Evolutionary conservation across 805 yeast species (phyloP).

Genomic region (Alloascoidea africana): DNA sequence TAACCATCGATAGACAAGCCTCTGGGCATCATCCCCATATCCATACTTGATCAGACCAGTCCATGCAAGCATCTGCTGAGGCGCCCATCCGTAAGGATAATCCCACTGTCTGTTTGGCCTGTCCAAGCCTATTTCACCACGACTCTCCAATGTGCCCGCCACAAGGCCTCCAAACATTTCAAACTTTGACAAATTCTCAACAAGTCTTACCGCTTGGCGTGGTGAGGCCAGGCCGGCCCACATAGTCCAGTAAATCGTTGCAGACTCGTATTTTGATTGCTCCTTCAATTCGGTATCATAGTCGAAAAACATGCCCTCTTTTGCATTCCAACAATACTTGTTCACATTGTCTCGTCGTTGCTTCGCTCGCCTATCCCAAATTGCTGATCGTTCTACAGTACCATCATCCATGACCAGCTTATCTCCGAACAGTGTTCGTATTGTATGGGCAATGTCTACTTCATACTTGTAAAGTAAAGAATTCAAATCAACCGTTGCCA

Average conservation of each 20-base stretch:
- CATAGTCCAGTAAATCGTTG: slow-evolving; percentile 84
- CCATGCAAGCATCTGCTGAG: slow-evolving; percentile 95
- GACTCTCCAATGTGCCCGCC: slow-evolving; percentile 60
- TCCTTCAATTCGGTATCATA: slow-evolving; percentile 46
- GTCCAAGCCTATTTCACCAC: slow-evolving; percentile 54
- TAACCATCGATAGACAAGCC: slow-evolving; percentile 82
- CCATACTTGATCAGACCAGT: slow-evolving; percentile 67
- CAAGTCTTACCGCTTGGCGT: slow-evolving; percentile 54
- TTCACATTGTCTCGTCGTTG: slow-evolving; percentile 39
- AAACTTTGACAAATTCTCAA: slow-evolving; percentile 46
- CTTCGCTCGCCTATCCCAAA: slow-evolving; percentile 51
- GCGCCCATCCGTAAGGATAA: slow-evolving; percentile 97
- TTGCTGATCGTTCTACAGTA: slow-evolving; percentile 26
- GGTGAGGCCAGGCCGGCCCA: slow-evolving; percentile 64
- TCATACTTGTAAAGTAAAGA: slow-evolving; percentile 83
- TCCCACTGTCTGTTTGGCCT: slow-evolving; percentile 97
- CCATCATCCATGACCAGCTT: slow-evolving; percentile 24
- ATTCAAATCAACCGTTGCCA: slow-evolving; percentile 86
- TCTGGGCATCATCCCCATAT: slow-evolving; percentile 40
- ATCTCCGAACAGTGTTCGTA: slow-evolving; percentile 41
- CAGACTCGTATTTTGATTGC: slow-evolving; percentile 63
- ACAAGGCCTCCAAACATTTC: slow-evolving; percentile 86
- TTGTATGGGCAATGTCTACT: slow-evolving; percentile 55
- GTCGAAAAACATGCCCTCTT: slow-evolving; percentile 67
- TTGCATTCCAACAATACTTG: slow-evolving; percentile 73